These are phyloP conservation scores for Tricholoma flavovirens DNA, from an alignment of 768 basidiomycete species.

Conservation along the genomic window DNA sequence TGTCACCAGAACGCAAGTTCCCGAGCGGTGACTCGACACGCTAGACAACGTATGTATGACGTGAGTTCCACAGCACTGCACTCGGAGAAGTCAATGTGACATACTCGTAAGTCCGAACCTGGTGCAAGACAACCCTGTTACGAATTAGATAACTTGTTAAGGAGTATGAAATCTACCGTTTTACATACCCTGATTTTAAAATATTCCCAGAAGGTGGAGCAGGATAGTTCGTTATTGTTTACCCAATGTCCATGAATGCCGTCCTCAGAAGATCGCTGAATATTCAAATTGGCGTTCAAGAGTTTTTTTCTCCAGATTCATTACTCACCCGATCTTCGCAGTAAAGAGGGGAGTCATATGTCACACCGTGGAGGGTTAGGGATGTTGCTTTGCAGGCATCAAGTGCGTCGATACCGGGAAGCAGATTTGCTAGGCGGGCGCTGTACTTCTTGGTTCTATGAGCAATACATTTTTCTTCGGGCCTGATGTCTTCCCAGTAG, in stretches of 20 bases:
- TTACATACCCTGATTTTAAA: not conserved
- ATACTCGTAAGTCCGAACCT: not conserved
- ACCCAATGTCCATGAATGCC: not conserved
- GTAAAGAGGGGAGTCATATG: constrained; percentile 9
- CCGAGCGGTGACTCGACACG: not conserved
- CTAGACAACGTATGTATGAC: not conserved
- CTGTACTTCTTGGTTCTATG: constrained; percentile 8
- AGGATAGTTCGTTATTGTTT: not conserved
- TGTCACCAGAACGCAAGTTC: not conserved
- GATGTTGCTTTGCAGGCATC: constrained; percentile 15
- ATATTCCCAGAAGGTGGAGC: not conserved
- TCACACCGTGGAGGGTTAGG: constrained; percentile 11
- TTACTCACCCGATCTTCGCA: constrained; percentile 11
- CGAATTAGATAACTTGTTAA: not conserved
- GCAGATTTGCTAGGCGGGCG: constrained; percentile 12
- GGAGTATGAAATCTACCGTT: not conserved
- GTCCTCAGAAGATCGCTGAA: not conserved
- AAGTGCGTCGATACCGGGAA: constrained; percentile 9
- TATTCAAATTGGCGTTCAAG: no score
- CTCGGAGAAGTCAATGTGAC: not conserved
- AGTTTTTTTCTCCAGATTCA: not conserved
- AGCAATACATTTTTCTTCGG: constrained; percentile 7
- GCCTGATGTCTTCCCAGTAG: constrained; percentile 13
- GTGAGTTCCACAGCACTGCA: not conserved
- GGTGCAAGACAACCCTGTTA: not conserved